Evolutionary conservation across 257 asterid species (phyloP), one percentile per base, ranked within the genome.

Genomic region (Salvia hispanica): DNA sequence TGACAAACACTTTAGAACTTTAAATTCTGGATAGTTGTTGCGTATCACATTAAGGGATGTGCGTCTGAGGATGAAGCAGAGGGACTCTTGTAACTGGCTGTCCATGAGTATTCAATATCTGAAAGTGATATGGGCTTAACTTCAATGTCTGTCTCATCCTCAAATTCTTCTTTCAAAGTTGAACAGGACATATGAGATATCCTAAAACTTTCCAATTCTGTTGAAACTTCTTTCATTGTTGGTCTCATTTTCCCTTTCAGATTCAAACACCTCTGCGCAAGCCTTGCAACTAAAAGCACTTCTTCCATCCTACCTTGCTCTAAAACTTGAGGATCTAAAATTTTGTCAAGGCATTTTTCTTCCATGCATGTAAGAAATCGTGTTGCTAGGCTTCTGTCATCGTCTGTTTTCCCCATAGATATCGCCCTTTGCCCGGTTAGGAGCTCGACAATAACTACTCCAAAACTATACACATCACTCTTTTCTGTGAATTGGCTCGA

Each of bases 171-270:
- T 44, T 44, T 10, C 4, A 10, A 7, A 36, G 4, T 36, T 0
- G 4, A 44, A 0, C 14, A 44, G 11, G 40, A 11, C n/a, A 11
- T 9, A 14, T 14, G 54, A 6, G 51, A 50, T 21, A 65, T 51
- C 39, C 62, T 51, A 0, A 42, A 34, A 31, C 70, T 36, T 16
- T 57, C 79, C 61, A 75, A 71, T 48, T 25, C 31, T 25, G 31
- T 25, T 25, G 31, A 25, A 25, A 25, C 31, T 25, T 25, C 31
- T 25, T 25, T 25, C 31, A 25, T 25, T 25, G 31, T 63, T 72
- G 3, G 50, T 63, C 2, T 63, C 72, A 5, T 69, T 75, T 44
- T 56, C 58, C 40, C 40, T 18, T 48, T 75, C 75, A 69, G 63
- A 9, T 34, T 69, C 2, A 36, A 36, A 36, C 40, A 36, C 7